Base-by-base conservation (phyloP, 495 filamentous ascomycete genomes). In the Acidiella bohemica region DNA sequence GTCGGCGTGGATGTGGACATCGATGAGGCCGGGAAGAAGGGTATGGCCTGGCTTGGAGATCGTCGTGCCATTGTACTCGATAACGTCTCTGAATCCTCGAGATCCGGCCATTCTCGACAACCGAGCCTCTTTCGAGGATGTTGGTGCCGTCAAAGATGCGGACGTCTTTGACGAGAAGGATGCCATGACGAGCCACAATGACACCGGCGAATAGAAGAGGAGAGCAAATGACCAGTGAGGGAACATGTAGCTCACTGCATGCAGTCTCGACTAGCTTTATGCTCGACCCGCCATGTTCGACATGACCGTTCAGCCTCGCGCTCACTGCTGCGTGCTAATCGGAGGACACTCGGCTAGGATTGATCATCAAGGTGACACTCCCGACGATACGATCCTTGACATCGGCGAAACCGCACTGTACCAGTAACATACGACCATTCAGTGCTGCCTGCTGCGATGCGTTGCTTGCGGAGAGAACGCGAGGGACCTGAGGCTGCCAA, bases 1-100 rank as follows among this genome's bases (percentile, higher is more conserved):
- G 45, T 58, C 47, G 33, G 50, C 52, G 24, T 63, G 58, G 18
- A 59, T 55, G 33, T 63, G 58, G 32, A 37, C 42, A 31, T 61
- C 59, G 31, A 62, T 63, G 13, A 63, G 41, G 11, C 58, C 59
- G 2, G 58, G 58, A 2, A 63, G 40, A 2, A 63, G 27, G 1
- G 57, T 59, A 24, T 61, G 54, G 36, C 51, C 50, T 3, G 59
- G 55, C 35, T 57, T 60, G 1, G 53, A 51, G 22, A 46, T 33
- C 12, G 28, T 49, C 0, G 32, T 36, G 19, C 43, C 43, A 28
- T 23, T 7, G 25, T 32, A 42, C 14, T 35, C 20, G 26, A 42
- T 54, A 1, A 21, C 13, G 10, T 34, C 26, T 8, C 46, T 30
- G 1, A 9, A 59, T 42, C n/a, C 44, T 42, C 13, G 34, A 35